A percentile compares a stretch with the other conserved stretches of the same genome.
Evolutionary conservation across 164 flowering plant species (phyloP).

Genomic region (Sextonia rubra): DNA sequence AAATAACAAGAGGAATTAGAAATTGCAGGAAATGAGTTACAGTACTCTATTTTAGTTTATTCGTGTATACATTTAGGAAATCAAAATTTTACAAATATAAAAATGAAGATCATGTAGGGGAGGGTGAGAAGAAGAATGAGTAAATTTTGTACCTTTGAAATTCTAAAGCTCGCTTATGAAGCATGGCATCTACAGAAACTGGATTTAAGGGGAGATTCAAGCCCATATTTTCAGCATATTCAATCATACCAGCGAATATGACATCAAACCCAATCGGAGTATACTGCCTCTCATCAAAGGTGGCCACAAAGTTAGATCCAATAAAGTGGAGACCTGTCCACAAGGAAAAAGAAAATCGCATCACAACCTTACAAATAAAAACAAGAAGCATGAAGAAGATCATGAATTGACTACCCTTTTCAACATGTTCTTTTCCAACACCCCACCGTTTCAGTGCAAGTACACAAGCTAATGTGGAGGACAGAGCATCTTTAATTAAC

Average conservation of each 20-base stretch:
- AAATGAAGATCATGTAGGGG: neutral
- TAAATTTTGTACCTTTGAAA: constrained; percentile 41
- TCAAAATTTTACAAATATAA: neutral
- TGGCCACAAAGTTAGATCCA: constrained; percentile 46
- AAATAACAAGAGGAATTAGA: too few species aligned
- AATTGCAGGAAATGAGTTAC: neutral
- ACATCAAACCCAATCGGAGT: constrained; percentile 82
- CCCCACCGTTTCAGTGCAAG: constrained; percentile 80
- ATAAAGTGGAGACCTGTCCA: constrained; percentile 58
- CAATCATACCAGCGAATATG: constrained; percentile 77
- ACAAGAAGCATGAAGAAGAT: neutral
- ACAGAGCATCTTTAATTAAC: constrained; percentile 55
- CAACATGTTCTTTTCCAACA: constrained; percentile 61
- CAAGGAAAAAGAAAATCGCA: neutral
- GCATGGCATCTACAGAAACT: constrained; percentile 29
- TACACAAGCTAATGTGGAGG: constrained; percentile 74
- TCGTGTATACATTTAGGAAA: neutral
- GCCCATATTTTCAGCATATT: constrained; percentile 44
- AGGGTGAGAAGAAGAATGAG: neutral
- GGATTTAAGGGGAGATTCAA: constrained; percentile 45
- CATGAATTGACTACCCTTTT: constrained; percentile 38
- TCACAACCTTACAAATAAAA: neutral
- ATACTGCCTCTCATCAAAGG: constrained; percentile 35
- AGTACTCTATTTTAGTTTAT: neutral
- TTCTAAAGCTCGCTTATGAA: constrained; percentile 51